phyloP scores from a whole-genome alignment of 805 yeast genomes.

The Candida stauntonica region DNA sequence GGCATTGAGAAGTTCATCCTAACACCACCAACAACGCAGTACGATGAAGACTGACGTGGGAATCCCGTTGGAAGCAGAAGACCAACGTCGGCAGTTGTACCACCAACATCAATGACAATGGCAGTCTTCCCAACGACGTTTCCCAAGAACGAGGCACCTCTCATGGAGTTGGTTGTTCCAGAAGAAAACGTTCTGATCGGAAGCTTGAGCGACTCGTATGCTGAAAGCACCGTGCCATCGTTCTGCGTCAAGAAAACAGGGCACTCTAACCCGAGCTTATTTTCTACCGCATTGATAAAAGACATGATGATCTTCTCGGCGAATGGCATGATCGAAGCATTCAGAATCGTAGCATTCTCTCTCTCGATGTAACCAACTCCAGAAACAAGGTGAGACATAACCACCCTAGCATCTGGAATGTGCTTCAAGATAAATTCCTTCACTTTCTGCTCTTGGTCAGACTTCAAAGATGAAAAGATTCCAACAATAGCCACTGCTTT shows the following conservation, averaged over 20 bases:
- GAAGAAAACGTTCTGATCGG: constrained; percentile 47
- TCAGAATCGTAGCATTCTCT: constrained; percentile 44
- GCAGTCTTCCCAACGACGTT: constrained; percentile 26
- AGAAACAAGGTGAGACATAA: constrained; percentile 36
- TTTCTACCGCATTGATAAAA: constrained; percentile 33
- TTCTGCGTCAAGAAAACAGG: constrained; percentile 42
- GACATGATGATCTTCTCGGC: constrained; percentile 39
- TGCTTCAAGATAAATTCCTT: constrained; percentile 30
- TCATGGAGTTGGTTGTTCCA: constrained; percentile 46
- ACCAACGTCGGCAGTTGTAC: constrained; percentile 50
- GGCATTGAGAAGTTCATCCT: constrained; percentile 49
- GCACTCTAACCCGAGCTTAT: constrained; percentile 32
- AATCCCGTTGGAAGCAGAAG: constrained; percentile 30
- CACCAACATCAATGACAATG: constrained; percentile 46
- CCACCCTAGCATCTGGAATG: constrained; percentile 33
- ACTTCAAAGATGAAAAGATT: constrained; percentile 36
- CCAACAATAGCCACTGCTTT: constrained; percentile 38
- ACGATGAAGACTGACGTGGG: constrained; percentile 37
- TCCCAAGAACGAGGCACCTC: constrained; percentile 43
- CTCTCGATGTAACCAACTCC: constrained; percentile 43
- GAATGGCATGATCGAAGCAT: constrained; percentile 40
- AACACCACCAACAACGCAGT: constrained; percentile 43
- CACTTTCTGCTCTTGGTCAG: constrained; percentile 34
- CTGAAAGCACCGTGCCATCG: constrained; percentile 43
- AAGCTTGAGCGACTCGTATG: constrained; percentile 33